Conservation (phyloP, 306 rosid species). For the Vigna trinervia region DNA sequence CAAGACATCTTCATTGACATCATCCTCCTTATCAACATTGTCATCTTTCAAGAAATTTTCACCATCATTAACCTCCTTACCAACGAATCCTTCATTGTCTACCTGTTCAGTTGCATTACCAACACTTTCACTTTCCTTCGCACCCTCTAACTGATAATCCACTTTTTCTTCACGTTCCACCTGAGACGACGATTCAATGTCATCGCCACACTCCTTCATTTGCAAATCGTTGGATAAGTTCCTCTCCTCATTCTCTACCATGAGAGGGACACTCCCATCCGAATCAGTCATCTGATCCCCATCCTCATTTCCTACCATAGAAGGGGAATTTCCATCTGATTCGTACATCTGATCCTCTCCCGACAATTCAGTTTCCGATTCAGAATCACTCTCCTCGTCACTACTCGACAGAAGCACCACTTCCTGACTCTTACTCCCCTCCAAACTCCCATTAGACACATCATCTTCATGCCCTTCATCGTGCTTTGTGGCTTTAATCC, state of each 20-base stretch:
- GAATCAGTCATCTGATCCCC: slow-evolving; percentile 44
- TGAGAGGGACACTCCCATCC: slow-evolving; percentile 37
- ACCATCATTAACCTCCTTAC: slow-evolving; percentile 7
- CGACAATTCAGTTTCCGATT: slow-evolving; percentile 33
- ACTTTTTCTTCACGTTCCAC: slow-evolving; percentile 51
- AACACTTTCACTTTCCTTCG: slow-evolving; percentile 54
- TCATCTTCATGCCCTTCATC: slow-evolving; percentile 46
- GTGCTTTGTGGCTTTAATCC: slow-evolving; percentile 57
- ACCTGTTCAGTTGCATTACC: slow-evolving; percentile 49
- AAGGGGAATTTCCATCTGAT: slow-evolving; percentile 42
- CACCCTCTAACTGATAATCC: slow-evolving; percentile 51
- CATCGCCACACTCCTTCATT: slow-evolving; percentile 50
- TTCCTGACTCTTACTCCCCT: slow-evolving; percentile 54
- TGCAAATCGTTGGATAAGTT: slow-evolving; percentile 43
- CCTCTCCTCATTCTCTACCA: slow-evolving; percentile 47
- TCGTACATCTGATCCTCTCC: slow-evolving; percentile 42
- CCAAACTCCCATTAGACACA: slow-evolving; percentile 36
- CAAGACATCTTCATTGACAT: slow-evolving; percentile 46
- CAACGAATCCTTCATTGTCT: slow-evolving; percentile 50
- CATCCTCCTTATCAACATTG: slow-evolving; percentile 1
- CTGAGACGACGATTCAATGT: slow-evolving; percentile 46
- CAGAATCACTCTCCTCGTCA: slow-evolving; percentile 44
- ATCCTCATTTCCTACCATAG: slow-evolving; percentile 43
- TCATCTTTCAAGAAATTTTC: slow-evolving; percentile 47
- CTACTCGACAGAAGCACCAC: slow-evolving; percentile 37